A percentile compares a stretch with the other conserved stretches of the same genome.
Conservation (phyloP, 2,329 filamentous ascomycete species). For the Cladophialophora yegresii region DNA sequence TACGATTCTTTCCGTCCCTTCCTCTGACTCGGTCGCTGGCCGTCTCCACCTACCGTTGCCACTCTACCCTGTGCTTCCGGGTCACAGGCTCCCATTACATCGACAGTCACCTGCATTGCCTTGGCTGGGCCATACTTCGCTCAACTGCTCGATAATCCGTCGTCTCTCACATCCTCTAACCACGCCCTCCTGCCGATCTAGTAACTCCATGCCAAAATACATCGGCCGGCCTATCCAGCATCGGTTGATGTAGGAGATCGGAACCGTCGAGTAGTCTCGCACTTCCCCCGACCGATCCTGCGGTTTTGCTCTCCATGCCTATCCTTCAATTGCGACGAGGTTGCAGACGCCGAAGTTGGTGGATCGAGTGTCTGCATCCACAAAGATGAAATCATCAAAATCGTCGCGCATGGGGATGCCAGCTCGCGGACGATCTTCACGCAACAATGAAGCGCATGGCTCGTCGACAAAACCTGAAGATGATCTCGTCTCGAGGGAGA, state of each 20-base stretch:
- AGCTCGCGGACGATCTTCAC: slow-evolving; percentile 28
- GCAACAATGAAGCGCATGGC: slow-evolving; percentile 18
- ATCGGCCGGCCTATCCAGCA: background rate
- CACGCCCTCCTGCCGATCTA: background rate
- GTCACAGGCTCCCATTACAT: background rate
- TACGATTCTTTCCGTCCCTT: background rate
- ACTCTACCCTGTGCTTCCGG: background rate
- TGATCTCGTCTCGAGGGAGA: slow-evolving; percentile 10
- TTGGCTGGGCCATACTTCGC: background rate
- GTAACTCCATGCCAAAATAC: background rate
- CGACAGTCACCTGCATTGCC: background rate
- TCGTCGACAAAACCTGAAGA: slow-evolving; percentile 16
- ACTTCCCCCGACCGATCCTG: background rate
- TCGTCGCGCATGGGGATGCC: slow-evolving; percentile 23
- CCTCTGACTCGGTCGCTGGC: background rate
- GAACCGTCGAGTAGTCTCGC: background rate
- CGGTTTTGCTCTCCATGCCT: slow-evolving; percentile 24
- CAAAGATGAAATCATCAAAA: slow-evolving; percentile 34
- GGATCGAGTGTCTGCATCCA: slow-evolving; percentile 28
- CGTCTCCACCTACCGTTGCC: background rate
- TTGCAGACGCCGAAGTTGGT: slow-evolving; percentile 31
- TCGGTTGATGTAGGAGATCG: background rate
- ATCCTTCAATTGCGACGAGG: slow-evolving; percentile 15
- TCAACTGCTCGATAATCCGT: background rate
- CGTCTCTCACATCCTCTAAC: background rate